Percentiles rank a stretch among this genome's conserved stretches.
Conservation (phyloP, 202 grass and related monocot species). For the Panicum hallii region DNA sequence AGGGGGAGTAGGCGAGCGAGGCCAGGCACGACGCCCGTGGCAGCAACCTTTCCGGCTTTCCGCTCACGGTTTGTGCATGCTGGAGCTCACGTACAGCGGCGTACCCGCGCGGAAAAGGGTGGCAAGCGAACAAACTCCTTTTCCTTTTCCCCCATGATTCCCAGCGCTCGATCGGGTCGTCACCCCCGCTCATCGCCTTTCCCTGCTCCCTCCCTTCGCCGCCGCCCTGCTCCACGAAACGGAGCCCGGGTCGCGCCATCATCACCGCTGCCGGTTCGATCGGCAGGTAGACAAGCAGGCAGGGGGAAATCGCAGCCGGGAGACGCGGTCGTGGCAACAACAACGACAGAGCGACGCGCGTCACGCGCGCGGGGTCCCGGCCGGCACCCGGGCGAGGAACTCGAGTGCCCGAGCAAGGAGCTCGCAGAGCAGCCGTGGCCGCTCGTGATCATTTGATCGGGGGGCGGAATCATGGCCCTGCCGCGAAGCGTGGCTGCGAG, state of each 20-base stretch:
- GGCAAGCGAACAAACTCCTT: slow-evolving; percentile 24
- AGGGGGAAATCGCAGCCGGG: not conserved
- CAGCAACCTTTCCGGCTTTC: not conserved
- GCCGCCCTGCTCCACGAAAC: not conserved
- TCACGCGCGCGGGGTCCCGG: not conserved
- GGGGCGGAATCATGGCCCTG: slow-evolving; percentile 1
- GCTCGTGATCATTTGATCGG: slow-evolving; percentile 33
- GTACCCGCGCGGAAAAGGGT: not conserved
- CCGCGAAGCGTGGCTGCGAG: not conserved
- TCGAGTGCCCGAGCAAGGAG: not conserved
- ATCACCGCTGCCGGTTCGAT: not conserved
- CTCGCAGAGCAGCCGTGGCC: not conserved
- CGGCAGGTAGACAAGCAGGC: not conserved
- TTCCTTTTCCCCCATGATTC: not conserved
- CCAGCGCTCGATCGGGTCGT: slow-evolving; percentile 13
- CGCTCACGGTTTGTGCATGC: slow-evolving; percentile 35
- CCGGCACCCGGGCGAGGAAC: not conserved
- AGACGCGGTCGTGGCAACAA: not conserved
- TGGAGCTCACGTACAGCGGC: not conserved
- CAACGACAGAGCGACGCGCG: no score
- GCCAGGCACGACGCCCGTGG: not conserved
- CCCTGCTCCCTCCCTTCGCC: not conserved
- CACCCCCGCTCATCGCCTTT: not conserved
- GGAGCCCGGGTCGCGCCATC: not conserved
- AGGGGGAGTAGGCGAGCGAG: not conserved